phyloP scores from a whole-genome alignment of 495 filamentous ascomycete species.

The Articulospora tetracladia region DNA sequence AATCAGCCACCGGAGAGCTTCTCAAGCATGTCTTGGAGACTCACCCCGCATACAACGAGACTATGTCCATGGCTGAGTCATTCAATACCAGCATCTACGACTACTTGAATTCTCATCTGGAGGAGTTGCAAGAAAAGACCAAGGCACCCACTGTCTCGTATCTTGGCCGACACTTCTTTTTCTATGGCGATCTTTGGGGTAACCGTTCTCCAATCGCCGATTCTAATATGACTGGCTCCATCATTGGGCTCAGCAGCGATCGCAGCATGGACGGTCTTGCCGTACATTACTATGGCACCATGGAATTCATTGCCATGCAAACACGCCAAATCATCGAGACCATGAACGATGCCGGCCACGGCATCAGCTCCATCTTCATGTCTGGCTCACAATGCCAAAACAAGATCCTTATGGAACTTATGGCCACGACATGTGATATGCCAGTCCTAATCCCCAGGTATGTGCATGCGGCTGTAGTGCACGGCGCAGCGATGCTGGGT shows the following conservation, averaged over 20 bases:
- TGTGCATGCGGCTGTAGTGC: conserved; percentile 91
- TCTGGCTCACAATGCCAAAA: conserved; percentile 97
- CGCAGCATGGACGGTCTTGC: conserved; percentile 81
- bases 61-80: conserved; percentile 67
- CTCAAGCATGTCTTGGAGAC: conserved; percentile 92
- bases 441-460: conserved; percentile 90
- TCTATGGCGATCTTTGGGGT: conserved; percentile 98
- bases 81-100: conserved; percentile 86
- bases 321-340: conserved; percentile 91
- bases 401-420: conserved; percentile 80
- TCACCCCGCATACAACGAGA: conserved; percentile 81
- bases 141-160: conserved; percentile 76
- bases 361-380: conserved; percentile 93
- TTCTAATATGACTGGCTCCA: conserved; percentile 81
- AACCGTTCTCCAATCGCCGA: conserved; percentile 94
- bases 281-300: conserved; percentile 85
- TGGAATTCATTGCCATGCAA: conserved; percentile 97
- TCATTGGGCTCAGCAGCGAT: conserved; percentile 82
- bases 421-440: conserved; percentile 86
- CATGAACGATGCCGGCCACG: conserved; percentile 83
- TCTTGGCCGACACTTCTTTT: conserved; percentile 89
- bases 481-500: conserved; percentile 95
- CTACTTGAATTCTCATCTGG: conserved; percentile 86
- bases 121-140: conserved; percentile 61
- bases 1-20: conserved; percentile 91